Evolutionary conservation across 2,329 filamentous ascomycete species (phyloP).

Genomic region (Tolypocladium guangdongense): DNA sequence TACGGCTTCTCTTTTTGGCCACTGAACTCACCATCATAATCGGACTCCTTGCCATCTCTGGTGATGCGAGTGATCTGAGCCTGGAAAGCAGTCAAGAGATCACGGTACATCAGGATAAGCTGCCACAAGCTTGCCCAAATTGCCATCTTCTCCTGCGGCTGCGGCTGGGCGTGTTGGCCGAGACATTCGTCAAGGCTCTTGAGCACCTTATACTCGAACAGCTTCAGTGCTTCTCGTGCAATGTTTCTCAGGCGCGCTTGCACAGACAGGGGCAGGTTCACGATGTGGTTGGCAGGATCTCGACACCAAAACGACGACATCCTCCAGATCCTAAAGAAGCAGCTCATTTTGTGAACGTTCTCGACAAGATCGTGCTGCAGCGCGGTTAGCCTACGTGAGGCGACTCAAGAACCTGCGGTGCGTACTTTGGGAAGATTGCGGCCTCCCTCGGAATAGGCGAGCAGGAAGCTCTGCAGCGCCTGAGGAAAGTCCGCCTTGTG

Average conservation of each 20-base stretch:
- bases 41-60: constrained; percentile 10
- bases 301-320: constrained; percentile 30
- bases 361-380: constrained; percentile 28
- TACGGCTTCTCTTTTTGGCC: too few species aligned
- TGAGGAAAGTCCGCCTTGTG: constrained; percentile 19
- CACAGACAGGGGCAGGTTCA: constrained; percentile 26
- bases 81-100: constrained; percentile 24
- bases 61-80: constrained; percentile 14
- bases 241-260: constrained; percentile 29
- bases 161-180: constrained; percentile 25
- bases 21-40: constrained; percentile 6
- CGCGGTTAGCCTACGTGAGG: constrained; percentile 7
- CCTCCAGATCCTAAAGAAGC: constrained; percentile 39
- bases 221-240: constrained; percentile 24
- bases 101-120: constrained; percentile 36
- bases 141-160: constrained; percentile 28
- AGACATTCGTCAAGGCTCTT: constrained; percentile 28
- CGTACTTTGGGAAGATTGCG: constrained; percentile 28
- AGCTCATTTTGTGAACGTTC: constrained; percentile 34
- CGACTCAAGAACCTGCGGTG: neutral
- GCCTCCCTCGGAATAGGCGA: constrained; percentile 24
- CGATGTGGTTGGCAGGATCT: constrained; percentile 25
- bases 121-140: constrained; percentile 40
- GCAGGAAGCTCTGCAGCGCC: constrained; percentile 25
- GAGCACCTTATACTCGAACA: constrained; percentile 27